phyloP scores from a whole-genome alignment of 208 protist genomes.

The Leishmania mexicana region DNA sequence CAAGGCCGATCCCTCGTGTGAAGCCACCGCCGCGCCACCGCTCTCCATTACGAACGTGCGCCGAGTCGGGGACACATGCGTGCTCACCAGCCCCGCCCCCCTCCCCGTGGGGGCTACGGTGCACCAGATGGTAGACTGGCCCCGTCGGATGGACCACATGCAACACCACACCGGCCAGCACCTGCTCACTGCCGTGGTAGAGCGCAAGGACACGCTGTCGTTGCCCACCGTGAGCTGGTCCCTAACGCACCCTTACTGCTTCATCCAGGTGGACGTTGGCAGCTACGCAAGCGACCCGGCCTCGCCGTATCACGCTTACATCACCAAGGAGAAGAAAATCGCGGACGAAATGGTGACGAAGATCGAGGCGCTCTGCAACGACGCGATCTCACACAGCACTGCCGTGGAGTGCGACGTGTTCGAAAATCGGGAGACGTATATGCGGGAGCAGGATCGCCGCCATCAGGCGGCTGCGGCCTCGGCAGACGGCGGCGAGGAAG shows the following conservation, averaged over 20 bases:
- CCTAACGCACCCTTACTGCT: conserved; percentile 71
- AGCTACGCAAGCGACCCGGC: conserved; percentile 28
- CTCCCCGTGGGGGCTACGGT: conserved; percentile 58
- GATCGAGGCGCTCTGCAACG: conserved; percentile 73
- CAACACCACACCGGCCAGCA: conserved; percentile 94
- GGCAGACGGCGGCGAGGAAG: conserved; percentile 17
- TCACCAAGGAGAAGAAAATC: conserved; percentile 63
- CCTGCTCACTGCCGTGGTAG: conserved; percentile 79
- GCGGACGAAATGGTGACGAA: conserved; percentile 43
- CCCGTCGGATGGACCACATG: conserved; percentile 89
- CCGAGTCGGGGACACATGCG: conserved; percentile 65
- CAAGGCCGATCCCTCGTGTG: not conserved
- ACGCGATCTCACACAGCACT: conserved; percentile 44
- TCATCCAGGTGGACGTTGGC: conserved; percentile 66
- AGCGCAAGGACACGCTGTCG: conserved; percentile 43
- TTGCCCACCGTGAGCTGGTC: conserved; percentile 85
- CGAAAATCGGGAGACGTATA: conserved; percentile 46
- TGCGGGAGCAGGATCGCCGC: conserved; percentile 32
- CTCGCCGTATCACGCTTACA: conserved; percentile 28
- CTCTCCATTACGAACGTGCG: conserved; percentile 43
- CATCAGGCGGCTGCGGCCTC: not conserved
- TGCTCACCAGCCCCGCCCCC: conserved; percentile 39
- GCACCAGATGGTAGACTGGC: conserved; percentile 72
- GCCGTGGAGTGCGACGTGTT: conserved; percentile 61
- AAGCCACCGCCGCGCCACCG: not conserved